Percentiles rank a stretch among this genome's conserved stretches.
Evolutionary conservation across 306 rosid genomes (phyloP).

Genomic region (Erythrophleum fordii): DNA sequence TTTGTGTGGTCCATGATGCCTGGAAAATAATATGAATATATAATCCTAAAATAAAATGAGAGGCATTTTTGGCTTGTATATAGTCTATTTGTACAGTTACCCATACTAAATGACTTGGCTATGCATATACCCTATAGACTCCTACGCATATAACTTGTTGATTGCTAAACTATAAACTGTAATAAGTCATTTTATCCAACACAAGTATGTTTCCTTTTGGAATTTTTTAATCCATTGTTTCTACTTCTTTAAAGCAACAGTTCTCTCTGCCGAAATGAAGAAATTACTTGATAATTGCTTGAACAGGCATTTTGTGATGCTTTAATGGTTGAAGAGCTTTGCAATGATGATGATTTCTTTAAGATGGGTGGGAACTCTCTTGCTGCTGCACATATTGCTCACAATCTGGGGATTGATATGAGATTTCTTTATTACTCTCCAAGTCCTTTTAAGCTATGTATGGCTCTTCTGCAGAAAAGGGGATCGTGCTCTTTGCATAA

Average conservation of each 20-base stretch:
- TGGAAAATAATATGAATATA: constrained; percentile 19
- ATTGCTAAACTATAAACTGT: constrained; percentile 21
- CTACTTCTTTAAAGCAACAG: background rate
- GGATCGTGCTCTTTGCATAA: constrained; percentile 49
- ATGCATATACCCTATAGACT: too few relatives aligned
- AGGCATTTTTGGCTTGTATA: constrained; percentile 20
- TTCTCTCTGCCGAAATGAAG: constrained; percentile 15
- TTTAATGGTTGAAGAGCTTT: constrained; percentile 67
- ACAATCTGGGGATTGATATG: constrained; percentile 78
- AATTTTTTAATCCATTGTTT: background rate
- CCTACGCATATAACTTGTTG: constrained; percentile 24
- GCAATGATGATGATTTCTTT: constrained; percentile 80
- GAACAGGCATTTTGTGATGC: constrained; percentile 72
- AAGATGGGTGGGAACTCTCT: constrained; percentile 85
- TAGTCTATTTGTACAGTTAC: constrained; percentile 11
- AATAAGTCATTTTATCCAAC: background rate
- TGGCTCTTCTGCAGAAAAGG: constrained; percentile 65
- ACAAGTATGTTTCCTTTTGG: constrained; percentile 19
- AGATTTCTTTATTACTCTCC: constrained; percentile 68
- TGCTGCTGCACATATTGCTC: constrained; percentile 86
- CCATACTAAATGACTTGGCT: background rate
- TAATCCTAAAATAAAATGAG: background rate
- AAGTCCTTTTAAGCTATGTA: constrained; percentile 69
- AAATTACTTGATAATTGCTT: constrained; percentile 29
- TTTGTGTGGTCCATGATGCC: constrained; percentile 12